Conservation (phyloP, 208 protist species). For the Wallacemonas sp. region DNA sequence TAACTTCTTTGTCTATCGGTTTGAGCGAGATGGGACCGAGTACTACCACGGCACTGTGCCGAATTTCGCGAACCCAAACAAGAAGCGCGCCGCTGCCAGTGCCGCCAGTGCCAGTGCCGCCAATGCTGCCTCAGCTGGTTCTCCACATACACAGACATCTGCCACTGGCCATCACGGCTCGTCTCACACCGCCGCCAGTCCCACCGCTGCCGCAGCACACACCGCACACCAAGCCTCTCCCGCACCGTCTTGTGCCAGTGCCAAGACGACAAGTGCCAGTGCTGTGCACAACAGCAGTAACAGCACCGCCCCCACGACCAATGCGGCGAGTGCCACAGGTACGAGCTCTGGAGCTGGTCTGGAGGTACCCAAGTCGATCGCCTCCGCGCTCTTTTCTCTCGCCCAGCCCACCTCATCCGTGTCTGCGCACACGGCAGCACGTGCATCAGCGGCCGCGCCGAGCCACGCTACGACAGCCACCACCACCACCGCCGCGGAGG, state of each 20-base stretch:
- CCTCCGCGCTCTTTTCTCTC: conserved; percentile 41
- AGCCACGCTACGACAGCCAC: neutral
- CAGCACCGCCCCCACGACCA: neutral
- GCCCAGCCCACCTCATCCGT: neutral
- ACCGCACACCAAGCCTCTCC: neutral
- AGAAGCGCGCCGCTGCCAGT: conserved; percentile 24
- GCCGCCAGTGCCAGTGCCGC: neutral
- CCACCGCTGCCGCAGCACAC: neutral
- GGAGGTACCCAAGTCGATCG: conserved; percentile 27
- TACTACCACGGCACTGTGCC: conserved; percentile 86
- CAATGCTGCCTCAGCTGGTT: neutral
- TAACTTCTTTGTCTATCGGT: conserved; percentile 79
- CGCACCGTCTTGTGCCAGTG: neutral
- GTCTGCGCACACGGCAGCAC: neutral
- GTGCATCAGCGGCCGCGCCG: neutral
- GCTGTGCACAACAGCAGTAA: neutral
- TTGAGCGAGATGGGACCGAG: conserved; percentile 59
- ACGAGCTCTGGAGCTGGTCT: neutral
- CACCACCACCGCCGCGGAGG: neutral
- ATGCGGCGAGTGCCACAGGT: neutral
- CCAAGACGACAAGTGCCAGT: neutral
- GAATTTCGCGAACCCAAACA: conserved; percentile 87
- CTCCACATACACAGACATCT: neutral
- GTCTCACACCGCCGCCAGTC: neutral
- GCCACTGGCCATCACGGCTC: too few relatives aligned